Percentiles rank a stretch among this genome's conserved stretches.
These are phyloP conservation scores for Cercospora sesami DNA, from an alignment of 2,329 filamentous ascomycete species.

Conservation along the genomic window DNA sequence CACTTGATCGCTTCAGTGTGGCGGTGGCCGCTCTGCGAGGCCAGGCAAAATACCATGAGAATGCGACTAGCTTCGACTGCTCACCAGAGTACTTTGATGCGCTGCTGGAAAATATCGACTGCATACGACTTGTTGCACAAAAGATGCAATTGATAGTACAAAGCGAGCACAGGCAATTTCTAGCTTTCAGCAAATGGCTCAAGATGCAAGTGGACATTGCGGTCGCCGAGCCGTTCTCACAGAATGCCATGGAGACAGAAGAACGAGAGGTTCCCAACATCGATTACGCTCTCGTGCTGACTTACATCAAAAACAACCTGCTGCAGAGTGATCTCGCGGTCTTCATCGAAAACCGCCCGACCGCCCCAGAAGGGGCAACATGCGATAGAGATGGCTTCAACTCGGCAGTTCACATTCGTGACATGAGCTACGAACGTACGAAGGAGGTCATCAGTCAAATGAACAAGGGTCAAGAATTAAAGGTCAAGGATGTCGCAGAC, in stretches of 20 bases:
- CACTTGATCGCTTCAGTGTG: constrained; percentile 77
- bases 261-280: constrained; percentile 74
- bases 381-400: constrained; percentile 26
- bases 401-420: constrained; percentile 20
- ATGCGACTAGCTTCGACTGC: constrained; percentile 60
- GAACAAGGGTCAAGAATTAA: constrained; percentile 18
- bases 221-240: constrained; percentile 60
- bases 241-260: constrained; percentile 66
- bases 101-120: constrained; percentile 68
- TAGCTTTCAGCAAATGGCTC: constrained; percentile 79
- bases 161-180: constrained; percentile 76
- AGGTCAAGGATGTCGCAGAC: constrained; percentile 24
- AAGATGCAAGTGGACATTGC: constrained; percentile 78
- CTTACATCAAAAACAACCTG: constrained; percentile 70
- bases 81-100: constrained; percentile 42
- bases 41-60: constrained; percentile 75
- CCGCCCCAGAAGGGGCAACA: constrained; percentile 42
- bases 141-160: constrained; percentile 69
- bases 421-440: constrained; percentile 28
- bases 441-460: constrained; percentile 23
- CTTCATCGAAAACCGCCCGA: constrained; percentile 39
- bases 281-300: constrained; percentile 69
- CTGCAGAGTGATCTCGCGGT: constrained; percentile 33
- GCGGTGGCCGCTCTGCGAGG: constrained; percentile 81
- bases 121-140: constrained; percentile 72